Base-by-base conservation (phyloP, 1,139 yeast genomes). In the Kazachstania sp. region DNA sequence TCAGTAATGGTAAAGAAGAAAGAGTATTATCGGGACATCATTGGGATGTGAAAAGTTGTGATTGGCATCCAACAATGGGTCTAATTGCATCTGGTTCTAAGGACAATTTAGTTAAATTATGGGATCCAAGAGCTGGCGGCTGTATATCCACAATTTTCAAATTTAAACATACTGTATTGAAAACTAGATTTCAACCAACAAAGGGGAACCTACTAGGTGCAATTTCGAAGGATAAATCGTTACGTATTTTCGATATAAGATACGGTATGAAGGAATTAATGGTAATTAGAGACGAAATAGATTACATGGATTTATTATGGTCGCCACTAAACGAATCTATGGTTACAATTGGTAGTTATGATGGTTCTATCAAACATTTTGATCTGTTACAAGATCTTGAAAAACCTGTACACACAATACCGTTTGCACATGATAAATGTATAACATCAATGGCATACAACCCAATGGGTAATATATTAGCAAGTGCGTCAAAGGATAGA, bases 31-130 rank as follows among this genome's bases (percentile, higher is more conserved):
- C 81, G 28, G 98, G 97, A 1, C 99, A 92, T 67, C 96, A 94
- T 62, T 92, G 99, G 99, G 99, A 92, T 68, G 97, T 92, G 31
- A 92, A 92, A 64, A 80, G 92, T 50, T 88, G 95, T 46, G 97
- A 92, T 65, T 92, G 99, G 99, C 99, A 92, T 66, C 86, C 95
- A 7, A 73, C 77, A 16, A 69, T 87, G 64, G 97, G 97, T 0
- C 73, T 94, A 37, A 76, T 86, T 47, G 94, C 85, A 0, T 77
- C 85, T 55, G 94, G 97, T 0, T 90, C 97, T 0, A 92, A 94
- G 63, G 99, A 92, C 67, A 94, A 94, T 65, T 71, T 88, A 57
- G 80, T 92, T 44, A 90, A 90, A 66, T 72, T 92, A 35, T 92
- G 98, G 98, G 99, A 92, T 64, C 99, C 99, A 5, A 74, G 98